Evolutionary conservation across 2,329 filamentous ascomycete genomes (phyloP).

Genomic region (Apiospora kogelbergensis): DNA sequence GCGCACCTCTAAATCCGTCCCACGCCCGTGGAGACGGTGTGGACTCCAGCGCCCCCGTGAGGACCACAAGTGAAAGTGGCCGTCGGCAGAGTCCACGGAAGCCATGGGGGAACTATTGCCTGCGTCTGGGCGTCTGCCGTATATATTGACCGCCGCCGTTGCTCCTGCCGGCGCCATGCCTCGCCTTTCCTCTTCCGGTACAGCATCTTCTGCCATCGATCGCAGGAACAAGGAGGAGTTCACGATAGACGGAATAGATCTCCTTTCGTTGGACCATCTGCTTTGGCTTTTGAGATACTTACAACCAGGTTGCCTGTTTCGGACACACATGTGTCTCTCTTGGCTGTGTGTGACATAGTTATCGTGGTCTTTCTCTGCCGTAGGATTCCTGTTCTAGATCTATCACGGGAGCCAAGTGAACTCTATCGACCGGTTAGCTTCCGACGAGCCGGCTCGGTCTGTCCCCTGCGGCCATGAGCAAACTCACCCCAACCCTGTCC

Average conservation of each 20-base stretch:
- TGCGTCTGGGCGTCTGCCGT: neutral
- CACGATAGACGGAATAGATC: neutral
- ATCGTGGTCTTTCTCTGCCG: neutral
- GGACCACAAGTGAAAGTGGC: neutral
- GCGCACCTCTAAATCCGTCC: neutral
- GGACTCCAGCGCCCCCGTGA: neutral
- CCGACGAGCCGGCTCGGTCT: neutral
- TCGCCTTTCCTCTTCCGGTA: neutral
- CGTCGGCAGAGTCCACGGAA: neutral
- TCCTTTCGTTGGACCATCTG: neutral
- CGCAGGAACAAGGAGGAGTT: neutral
- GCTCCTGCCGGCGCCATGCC: neutral
- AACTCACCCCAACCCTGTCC: constrained; percentile 3
- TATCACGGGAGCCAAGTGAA: neutral
- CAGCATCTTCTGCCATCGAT: neutral
- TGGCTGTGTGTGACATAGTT: neutral
- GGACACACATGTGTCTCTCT: neutral
- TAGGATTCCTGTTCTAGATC: neutral
- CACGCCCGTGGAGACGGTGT: neutral
- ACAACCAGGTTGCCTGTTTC: neutral
- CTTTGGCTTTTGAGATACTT: neutral
- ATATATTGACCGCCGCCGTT: neutral
- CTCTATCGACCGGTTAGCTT: neutral
- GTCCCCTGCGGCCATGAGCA: constrained; percentile 4
- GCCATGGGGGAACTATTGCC: neutral